phyloP scores from a whole-genome alignment of 2,329 filamentous ascomycete genomes.

The Septoria linicola region DNA sequence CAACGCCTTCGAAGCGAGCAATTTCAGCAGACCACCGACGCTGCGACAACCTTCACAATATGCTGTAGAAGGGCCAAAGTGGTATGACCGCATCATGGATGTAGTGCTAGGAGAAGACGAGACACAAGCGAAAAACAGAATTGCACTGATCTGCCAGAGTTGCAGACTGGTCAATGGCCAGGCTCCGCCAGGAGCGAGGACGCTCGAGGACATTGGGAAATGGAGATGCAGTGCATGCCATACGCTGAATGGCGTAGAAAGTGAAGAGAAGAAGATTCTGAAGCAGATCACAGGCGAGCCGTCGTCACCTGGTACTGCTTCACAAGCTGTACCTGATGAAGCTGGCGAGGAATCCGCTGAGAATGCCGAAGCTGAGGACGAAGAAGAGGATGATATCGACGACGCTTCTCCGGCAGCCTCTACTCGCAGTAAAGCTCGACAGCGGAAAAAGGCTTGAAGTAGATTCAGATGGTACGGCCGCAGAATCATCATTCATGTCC shows the following conservation, averaged over 20 bases:
- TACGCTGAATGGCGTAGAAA: conserved; percentile 75
- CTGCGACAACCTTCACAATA: conserved; percentile 27
- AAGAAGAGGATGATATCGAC: conserved; percentile 22
- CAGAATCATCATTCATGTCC: background rate
- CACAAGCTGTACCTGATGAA: conserved; percentile 12
- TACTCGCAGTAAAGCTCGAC: conserved; percentile 45
- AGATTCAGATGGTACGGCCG: no score
- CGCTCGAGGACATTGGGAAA: conserved; percentile 72
- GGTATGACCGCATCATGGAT: conserved; percentile 94
- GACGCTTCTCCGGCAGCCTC: conserved; percentile 38
- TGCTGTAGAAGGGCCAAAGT: conserved; percentile 53
- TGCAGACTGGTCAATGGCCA: conserved; percentile 94
- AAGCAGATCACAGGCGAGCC: conserved; percentile 53
- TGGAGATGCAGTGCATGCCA: conserved; percentile 92
- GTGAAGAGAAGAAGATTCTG: conserved; percentile 71
- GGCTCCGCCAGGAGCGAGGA: conserved; percentile 80
- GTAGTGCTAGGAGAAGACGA: conserved; percentile 93
- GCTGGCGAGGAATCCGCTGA: conserved; percentile 11
- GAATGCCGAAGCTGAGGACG: conserved; percentile 33
- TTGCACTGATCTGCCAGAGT: conserved; percentile 77
- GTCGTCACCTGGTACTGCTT: conserved; percentile 8
- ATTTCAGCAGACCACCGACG: conserved; percentile 46
- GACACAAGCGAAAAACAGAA: conserved; percentile 83
- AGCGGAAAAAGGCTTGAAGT: conserved; percentile 38
- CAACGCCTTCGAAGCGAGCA: conserved; percentile 65